Base-by-base conservation (phyloP, 2,329 filamentous ascomycete species). In the Blumeria graminis region DNA sequence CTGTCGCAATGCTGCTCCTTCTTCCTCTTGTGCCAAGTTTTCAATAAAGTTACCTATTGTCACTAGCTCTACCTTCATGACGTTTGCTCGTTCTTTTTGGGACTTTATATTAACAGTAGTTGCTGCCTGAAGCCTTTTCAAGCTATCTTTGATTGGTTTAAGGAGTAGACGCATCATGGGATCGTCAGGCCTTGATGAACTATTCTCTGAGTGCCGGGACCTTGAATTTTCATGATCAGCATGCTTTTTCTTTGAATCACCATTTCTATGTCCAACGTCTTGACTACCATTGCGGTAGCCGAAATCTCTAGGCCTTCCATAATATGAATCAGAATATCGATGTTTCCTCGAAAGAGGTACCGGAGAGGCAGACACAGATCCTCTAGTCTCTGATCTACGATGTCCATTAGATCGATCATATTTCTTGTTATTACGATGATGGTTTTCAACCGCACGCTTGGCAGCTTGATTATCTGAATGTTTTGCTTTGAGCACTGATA, bases 371-470 rank as follows among this genome's bases (percentile, higher is more conserved):
- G 81, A 83, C 39, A 78, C 74, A 56, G 81, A 80, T 6, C 73
- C 73, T 32, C 72, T 71, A 58, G 76, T 73, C 41, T 79, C 76
- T 43, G 72, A 71, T 50, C 76, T 76, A 38, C 82, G 79, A 61
- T 80, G 73, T 9, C 81, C 77, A 62, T 79, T 60, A 71, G 56
- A 67, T 53, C 78, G 66, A 5, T 70, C 68, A 1, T 72, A 69
- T 65, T 93, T 90, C 71, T 94, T 94, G 71, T 89, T 94, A 70
- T 90, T 94, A 56, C 89, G 86, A 68, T 94, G 89, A 64, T 95
- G 89, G 61, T 94, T 94, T 64, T 94, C 89, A 33, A 93, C 81
- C 0, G 84, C 80, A 64, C 81, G 82, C 67, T 86, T 88, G 3
- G 84, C 84, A 18, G 78, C 78, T 34, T 77, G 75, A 65, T 94